Percentiles rank a stretch among this genome's conserved stretches.
Conservation (phyloP, 352 stramenopile genomes). For the Phytophthora vignae region DNA sequence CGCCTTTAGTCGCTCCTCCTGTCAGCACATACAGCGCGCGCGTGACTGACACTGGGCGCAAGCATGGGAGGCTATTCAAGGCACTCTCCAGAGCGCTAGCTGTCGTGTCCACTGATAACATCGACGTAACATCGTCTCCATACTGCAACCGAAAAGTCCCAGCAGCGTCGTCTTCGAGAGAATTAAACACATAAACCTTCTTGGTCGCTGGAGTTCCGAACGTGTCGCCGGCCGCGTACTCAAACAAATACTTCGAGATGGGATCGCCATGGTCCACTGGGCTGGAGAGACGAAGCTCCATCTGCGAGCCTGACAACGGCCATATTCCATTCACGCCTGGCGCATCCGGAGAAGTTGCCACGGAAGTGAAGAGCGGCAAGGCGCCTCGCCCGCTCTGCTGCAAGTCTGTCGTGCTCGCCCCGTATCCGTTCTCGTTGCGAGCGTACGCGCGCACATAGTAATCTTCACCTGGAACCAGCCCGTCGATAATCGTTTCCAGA, state of each 20-base stretch:
- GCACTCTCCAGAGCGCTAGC: conserved; percentile 43
- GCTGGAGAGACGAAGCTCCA: conserved; percentile 44
- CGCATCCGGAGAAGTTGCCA: conserved; percentile 43
- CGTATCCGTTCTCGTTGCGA: conserved; percentile 76
- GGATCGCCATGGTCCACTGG: conserved; percentile 39
- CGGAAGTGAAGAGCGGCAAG: conserved; percentile 51
- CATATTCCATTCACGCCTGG: conserved; percentile 51
- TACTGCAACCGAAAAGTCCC: conserved; percentile 81
- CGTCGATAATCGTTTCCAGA: conserved; percentile 74
- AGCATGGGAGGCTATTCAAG: conserved; percentile 49
- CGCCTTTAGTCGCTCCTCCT: conserved; percentile 40
- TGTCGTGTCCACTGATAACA: conserved; percentile 65
- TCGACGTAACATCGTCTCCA: conserved; percentile 50
- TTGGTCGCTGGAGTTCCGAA: conserved; percentile 65
- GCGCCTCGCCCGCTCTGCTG: conserved; percentile 67
- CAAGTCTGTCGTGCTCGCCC: conserved; percentile 60
- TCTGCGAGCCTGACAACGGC: conserved; percentile 68
- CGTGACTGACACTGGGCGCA: conserved; percentile 60
- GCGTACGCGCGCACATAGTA: conserved; percentile 77
- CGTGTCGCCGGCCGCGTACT: conserved; percentile 57
- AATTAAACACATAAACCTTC: conserved; percentile 57
- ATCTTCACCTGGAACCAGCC: conserved; percentile 46
- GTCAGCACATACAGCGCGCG: conserved; percentile 61
- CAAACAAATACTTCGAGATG: conserved; percentile 63
- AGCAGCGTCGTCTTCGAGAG: conserved; percentile 56